Conservation (phyloP, 2,329 filamentous ascomycete genomes). For the Botrytis deweyae region DNA sequence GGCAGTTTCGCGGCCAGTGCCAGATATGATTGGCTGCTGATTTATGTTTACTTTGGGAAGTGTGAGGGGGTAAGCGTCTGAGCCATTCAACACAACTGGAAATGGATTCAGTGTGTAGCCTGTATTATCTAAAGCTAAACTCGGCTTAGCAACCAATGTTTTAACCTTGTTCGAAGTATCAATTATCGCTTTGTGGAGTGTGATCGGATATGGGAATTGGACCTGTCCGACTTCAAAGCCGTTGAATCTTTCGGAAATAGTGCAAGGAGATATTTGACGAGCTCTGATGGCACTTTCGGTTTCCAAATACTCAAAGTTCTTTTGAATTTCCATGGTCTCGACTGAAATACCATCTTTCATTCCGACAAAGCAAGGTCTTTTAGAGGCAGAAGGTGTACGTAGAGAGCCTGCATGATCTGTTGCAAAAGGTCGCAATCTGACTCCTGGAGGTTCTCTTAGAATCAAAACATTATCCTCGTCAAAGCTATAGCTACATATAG, state of each 20-base stretch:
- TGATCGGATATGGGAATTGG: neutral
- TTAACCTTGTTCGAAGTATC: neutral
- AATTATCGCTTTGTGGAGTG: neutral
- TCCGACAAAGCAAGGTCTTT: neutral
- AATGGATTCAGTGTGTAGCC: neutral
- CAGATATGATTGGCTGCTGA: neutral
- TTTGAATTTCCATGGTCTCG: neutral
- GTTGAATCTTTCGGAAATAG: neutral
- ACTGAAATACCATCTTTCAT: neutral
- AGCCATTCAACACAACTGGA: neutral
- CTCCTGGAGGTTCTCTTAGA: neutral
- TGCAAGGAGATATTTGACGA: conserved; percentile 1
- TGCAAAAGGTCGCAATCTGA: neutral
- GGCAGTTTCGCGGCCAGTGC: neutral
- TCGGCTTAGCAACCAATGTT: neutral
- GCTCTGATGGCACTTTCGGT: neutral
- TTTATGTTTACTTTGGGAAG: neutral
- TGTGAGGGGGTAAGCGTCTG: neutral
- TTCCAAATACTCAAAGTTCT: neutral
- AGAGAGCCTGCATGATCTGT: too few relatives aligned
- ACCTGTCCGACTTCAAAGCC: neutral
- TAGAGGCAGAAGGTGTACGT: neutral
- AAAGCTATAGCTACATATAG: conserved; percentile 4
- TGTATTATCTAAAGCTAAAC: neutral
- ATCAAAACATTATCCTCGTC: neutral